Conservation (phyloP, 2,329 filamentous ascomycete species). For the Penicillium sp. region DNA sequence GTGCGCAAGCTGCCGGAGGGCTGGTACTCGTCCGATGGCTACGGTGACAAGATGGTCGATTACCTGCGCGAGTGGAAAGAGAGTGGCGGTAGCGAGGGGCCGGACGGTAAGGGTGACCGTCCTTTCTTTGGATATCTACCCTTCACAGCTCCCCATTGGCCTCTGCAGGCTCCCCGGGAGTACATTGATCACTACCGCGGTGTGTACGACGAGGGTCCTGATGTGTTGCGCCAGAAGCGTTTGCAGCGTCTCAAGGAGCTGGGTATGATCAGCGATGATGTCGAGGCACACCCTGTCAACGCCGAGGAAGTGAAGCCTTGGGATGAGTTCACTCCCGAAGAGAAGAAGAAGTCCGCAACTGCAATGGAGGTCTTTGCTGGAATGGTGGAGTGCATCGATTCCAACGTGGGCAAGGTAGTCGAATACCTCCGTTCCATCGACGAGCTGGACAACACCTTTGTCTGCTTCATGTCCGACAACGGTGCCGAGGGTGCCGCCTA, state of each 20-base stretch:
- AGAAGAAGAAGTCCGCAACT: constrained; percentile 48
- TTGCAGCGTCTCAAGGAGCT: constrained; percentile 52
- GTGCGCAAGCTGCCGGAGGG: constrained; percentile 53
- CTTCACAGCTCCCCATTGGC: constrained; percentile 65
- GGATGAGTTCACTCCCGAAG: constrained; percentile 40
- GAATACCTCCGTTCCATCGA: constrained; percentile 51
- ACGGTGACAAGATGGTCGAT: constrained; percentile 57
- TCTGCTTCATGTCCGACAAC: constrained; percentile 57
- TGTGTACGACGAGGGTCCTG: constrained; percentile 56
- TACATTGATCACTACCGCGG: constrained; percentile 54
- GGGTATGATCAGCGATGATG: constrained; percentile 47
- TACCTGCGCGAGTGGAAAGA: constrained; percentile 57
- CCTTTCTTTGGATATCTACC: constrained; percentile 58
- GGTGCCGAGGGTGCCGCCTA: constrained; percentile 59
- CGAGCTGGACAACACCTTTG: constrained; percentile 55
- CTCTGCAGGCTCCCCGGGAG: constrained; percentile 54
- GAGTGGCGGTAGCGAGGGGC: constrained; percentile 28
- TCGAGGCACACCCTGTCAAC: constrained; percentile 44
- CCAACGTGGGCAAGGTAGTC: constrained; percentile 52
- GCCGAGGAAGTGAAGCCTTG: constrained; percentile 51
- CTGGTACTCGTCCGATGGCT: constrained; percentile 60
- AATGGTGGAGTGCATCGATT: constrained; percentile 55
- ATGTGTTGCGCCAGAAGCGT: constrained; percentile 50
- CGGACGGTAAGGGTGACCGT: constrained; percentile 31
- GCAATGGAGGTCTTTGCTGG: constrained; percentile 57